A percentile compares a stretch with the other conserved stretches of the same genome.
phyloP scores from a whole-genome alignment of 306 rosid species.

The Cotoneaster glaucophyllus region DNA sequence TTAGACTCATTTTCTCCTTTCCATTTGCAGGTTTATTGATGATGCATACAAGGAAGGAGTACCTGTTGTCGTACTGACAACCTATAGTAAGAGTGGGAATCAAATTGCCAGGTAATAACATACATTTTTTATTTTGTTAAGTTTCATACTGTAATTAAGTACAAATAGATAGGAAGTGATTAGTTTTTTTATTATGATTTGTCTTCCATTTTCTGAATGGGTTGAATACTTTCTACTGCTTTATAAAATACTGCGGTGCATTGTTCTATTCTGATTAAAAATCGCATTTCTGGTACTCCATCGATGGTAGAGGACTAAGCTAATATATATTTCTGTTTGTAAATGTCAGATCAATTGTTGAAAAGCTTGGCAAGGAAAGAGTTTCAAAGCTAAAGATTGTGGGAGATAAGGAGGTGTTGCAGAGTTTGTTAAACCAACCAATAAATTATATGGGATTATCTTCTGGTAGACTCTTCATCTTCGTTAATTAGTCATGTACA shows the following conservation, averaged over 20 bases:
- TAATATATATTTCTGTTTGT: conserved; percentile 20
- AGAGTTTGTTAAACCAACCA: conserved; percentile 65
- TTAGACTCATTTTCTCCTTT: conserved; percentile 12
- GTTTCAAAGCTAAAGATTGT: conserved; percentile 50
- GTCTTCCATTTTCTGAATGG: neutral
- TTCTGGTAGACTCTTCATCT: conserved; percentile 37
- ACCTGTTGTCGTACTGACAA: conserved; percentile 64
- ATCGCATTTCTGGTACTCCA: too few species aligned
- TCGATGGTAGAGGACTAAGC: conserved; percentile 7
- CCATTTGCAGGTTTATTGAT: conserved; percentile 70
- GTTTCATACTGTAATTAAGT: too few species aligned
- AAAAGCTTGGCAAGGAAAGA: conserved; percentile 77
- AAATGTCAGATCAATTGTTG: conserved; percentile 46
- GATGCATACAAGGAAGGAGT: conserved; percentile 60
- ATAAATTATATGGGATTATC: conserved; percentile 37
- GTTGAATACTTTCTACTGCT: neutral
- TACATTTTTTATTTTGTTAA: neutral
- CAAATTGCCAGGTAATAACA: conserved; percentile 47
- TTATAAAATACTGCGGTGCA: neutral
- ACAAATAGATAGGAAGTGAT: neutral
- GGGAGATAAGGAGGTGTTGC: conserved; percentile 66
- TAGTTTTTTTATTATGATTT: too few species aligned
- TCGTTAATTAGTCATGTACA: conserved; percentile 12
- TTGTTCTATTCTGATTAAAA: neutral
- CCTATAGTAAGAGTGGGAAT: conserved; percentile 68